Evolutionary conservation across 495 filamentous ascomycete genomes (phyloP), one percentile per base, ranked within the genome.

Genomic region (Daldinia vernicosa): DNA sequence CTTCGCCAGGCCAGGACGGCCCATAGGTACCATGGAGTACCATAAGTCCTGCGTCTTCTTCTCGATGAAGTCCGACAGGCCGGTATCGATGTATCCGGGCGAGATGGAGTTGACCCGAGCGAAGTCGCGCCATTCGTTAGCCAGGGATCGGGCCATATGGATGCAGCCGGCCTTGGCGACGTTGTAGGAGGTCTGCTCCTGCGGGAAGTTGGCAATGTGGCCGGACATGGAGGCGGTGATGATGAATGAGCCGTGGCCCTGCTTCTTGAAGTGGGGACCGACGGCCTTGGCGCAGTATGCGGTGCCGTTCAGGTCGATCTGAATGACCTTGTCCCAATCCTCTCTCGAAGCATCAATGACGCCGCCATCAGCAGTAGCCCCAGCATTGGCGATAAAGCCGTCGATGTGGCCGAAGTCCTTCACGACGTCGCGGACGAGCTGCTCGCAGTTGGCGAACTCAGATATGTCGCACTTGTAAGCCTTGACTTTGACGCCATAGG

Each of bases 61-160:
- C 47, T 87, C 85, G 26, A 95, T 88, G 75, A 93, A 93, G 77
- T 93, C 91, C 17, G 87, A 89, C 56, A 94, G 79, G 2, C 90
- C 92, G 4, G 92, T 95, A 72, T 91, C 90, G 71, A 95, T 93
- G 80, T 93, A 93, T 35, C 91, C 91, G 30, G 91, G 91, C 15
- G 88, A 91, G 76, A 93, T 92, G 68, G 85, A 86, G 83, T 93
- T 93, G 72, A 93, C 91, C 39, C 91, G 89, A 74, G 90, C 89
- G 77, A 94, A 94, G 75, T 90, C 90, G 59, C 91, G 82, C 91
- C 91, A 93, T 76, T 93, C 91, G 26, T 89, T 89, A 60, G 90
- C 91, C 37, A 93, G 86, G 8, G 89, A 91, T 67, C 89, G 89
- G 59, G 87, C 89, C 59, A 93, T 82, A 78, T 91, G 89, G 71